Evolutionary conservation across 768 basidiomycete species (phyloP).

Genomic region (Paxillus ammoniavirescens): DNA sequence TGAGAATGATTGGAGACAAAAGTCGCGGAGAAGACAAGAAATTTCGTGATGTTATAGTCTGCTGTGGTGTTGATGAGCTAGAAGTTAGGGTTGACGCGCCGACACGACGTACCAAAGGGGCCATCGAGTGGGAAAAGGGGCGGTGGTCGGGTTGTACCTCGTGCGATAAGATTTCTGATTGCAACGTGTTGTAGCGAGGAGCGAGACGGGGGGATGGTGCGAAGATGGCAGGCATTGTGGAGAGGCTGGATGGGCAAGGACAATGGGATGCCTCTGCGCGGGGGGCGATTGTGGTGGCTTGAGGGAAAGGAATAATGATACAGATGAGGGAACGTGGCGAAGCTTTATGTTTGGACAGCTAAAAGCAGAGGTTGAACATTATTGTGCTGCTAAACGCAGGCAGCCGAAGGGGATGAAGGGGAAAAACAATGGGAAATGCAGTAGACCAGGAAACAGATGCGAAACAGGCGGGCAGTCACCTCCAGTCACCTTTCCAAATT

Average conservation of each 20-base stretch:
- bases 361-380: conserved; percentile 21
- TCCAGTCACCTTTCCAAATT: conserved; percentile 15
- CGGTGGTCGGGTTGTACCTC: background rate
- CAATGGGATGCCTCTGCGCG: conserved; percentile 8
- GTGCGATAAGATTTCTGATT: conserved; percentile 1
- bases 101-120: conserved; percentile 5
- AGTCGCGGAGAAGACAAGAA: conserved; percentile 33
- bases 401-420: conserved; percentile 20
- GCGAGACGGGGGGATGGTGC: conserved; percentile 38
- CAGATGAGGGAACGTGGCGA: conserved; percentile 30
- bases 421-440: conserved; percentile 18
- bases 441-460: conserved; percentile 10
- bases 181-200: conserved; percentile 12
- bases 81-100: background rate
- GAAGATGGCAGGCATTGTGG: conserved; percentile 42
- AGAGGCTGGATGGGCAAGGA: background rate
- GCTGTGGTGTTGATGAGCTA: conserved; percentile 18
- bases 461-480: conserved; percentile 21
- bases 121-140: background rate
- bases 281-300: conserved; percentile 6
- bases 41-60: conserved; percentile 17
- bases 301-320: conserved; percentile 28
- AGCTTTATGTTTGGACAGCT: conserved; percentile 28
- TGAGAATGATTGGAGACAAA: conserved; percentile 38
- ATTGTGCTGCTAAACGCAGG: conserved; percentile 13